Base-by-base conservation (phyloP, 495 filamentous ascomycete genomes). In the Penicillium nucicola region DNA sequence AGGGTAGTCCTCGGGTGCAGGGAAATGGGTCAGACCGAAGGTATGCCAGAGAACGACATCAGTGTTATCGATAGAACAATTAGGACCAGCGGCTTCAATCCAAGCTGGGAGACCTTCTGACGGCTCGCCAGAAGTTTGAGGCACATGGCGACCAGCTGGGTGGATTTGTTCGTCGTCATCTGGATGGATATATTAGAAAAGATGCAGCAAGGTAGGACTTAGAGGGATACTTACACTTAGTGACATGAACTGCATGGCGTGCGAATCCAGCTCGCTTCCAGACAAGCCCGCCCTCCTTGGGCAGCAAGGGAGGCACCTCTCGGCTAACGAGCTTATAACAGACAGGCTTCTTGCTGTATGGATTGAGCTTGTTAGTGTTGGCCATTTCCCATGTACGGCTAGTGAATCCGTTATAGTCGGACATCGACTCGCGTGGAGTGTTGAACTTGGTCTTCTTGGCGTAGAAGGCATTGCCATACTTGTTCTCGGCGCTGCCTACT, bases 1-100 rank as follows among this genome's bases (percentile, higher is more conserved):
- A 25, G 92, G 92, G 71, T 88, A 97, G 65, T 97, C 92, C 62
- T 97, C 92, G 0, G 91, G 91, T 1, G 89, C 70, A 0, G 92
- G 92, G 77, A 96, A 95, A 66, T 97, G 92, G 7, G 86, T 92
- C 5, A 96, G 73, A 23, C 92, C 92, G 60, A 96, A 97, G 0
- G 92, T 97, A 68, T 97, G 92, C 92, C 92, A 97, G 17, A 97
- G 79, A 3, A 97, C 92, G 18, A 96, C 68, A 67, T 97, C 88
- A 6, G 84, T 87, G 69, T 96, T 87, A 20, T 89, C 89, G 55
- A 96, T 86, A 32, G 74, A 83, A 56, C 75, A 81, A 35, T 70
- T 74, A n/a, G 84, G 83, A 48, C 90, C 84, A 6, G 78, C 84
- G 11, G 66, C 60, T 48, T 76, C 68, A 52, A 96, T 88, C 92